Evolutionary conservation across 2,329 filamentous ascomycete species (phyloP).

Genomic region (Ceratocystiopsis brevicomis): DNA sequence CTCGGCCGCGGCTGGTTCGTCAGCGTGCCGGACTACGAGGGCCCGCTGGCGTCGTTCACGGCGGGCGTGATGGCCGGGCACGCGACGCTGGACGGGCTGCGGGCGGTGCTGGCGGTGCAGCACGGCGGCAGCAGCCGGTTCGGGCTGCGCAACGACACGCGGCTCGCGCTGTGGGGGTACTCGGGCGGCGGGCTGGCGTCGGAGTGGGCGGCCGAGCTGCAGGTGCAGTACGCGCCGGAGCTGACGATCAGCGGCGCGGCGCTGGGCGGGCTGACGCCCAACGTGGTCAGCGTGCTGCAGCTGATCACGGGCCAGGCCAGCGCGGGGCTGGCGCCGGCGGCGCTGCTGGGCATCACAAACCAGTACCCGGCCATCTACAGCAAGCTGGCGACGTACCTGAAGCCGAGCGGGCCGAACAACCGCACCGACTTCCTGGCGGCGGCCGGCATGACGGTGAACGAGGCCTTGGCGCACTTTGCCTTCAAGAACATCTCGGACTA

Average conservation of each 20-base stretch:
- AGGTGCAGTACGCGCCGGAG: conserved; percentile 28
- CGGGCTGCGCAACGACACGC: conserved; percentile 15
- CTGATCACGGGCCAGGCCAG: no score
- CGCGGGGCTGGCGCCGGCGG: conserved; percentile 19
- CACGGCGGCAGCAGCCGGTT: conserved; percentile 8
- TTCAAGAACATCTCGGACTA: conserved; percentile 21
- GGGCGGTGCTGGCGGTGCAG: conserved; percentile 18
- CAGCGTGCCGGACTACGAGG: conserved; percentile 25
- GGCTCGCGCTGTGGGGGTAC: conserved; percentile 31
- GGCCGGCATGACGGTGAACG: conserved; percentile 12
- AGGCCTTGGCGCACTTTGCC: conserved; percentile 14
- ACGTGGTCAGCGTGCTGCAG: conserved; percentile 18
- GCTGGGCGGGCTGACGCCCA: conserved; percentile 25
- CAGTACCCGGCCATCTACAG: conserved; percentile 16
- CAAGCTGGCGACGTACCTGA: conserved; percentile 13
- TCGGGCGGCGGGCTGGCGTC: conserved; percentile 30
- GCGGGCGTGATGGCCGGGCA: conserved; percentile 23
- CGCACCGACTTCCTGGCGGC: conserved; percentile 16
- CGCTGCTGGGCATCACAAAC: conserved; percentile 17
- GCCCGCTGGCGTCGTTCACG: conserved; percentile 22
- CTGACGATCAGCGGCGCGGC: conserved; percentile 25
- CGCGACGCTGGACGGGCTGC: conserved; percentile 23
- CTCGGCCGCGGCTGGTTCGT: conserved; percentile 26
- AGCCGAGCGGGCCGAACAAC: conserved; percentile 15
- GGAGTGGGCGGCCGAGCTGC: conserved; percentile 31